phyloP scores from a whole-genome alignment of 257 asterid species.

The Nyctanthes arbortristis region DNA sequence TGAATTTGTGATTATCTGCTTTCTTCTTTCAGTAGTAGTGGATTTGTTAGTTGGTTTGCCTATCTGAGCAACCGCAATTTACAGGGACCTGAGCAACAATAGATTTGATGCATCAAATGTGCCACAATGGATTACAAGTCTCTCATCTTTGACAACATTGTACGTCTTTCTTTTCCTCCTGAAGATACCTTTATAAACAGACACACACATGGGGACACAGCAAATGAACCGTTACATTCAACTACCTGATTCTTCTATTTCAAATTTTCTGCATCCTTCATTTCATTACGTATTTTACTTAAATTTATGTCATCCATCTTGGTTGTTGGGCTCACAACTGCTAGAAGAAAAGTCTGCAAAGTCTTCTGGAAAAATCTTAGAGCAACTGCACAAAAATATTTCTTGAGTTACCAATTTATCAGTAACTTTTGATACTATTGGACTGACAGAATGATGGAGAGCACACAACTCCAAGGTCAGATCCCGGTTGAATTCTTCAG shows the following conservation, averaged over 20 bases:
- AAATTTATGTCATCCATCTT: neutral
- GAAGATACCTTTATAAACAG: neutral
- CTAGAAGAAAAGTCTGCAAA: neutral
- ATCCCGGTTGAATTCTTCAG: conserved; percentile 54
- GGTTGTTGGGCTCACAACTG: neutral
- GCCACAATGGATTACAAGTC: conserved; percentile 61
- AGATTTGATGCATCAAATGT: conserved; percentile 57
- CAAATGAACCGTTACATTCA: neutral
- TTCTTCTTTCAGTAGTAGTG: neutral
- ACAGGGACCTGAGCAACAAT: conserved; percentile 93
- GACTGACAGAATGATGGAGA: conserved; percentile 63
- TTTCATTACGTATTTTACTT: neutral
- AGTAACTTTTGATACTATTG: conserved; percentile 18
- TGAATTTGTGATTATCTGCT: neutral
- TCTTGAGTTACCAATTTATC: conserved; percentile 4
- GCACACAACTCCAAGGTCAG: conserved; percentile 55
- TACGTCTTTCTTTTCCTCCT: conserved; percentile 37
- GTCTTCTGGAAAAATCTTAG: neutral
- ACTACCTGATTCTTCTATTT: neutral
- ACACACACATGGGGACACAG: neutral
- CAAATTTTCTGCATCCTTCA: neutral
- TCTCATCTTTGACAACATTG: conserved; percentile 79
- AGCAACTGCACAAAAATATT: neutral
- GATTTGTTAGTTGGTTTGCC: conserved; percentile 5
- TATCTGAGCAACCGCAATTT: conserved; percentile 25